A percentile compares a stretch with the other conserved stretches of the same genome.
phyloP scores from a whole-genome alignment of 164 flowering plant species.

The Berberis vulgaris region DNA sequence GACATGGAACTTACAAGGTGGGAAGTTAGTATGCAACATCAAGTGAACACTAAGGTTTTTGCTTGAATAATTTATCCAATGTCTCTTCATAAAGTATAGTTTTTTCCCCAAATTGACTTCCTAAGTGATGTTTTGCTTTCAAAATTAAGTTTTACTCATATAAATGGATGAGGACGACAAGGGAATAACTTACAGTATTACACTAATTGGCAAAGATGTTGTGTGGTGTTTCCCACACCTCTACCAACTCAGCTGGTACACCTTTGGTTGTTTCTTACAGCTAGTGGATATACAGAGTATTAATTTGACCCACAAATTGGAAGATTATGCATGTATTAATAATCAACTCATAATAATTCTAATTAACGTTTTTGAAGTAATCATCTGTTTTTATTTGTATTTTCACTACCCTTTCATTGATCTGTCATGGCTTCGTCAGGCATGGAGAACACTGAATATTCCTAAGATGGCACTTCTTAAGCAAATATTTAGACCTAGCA shows the following conservation, averaged over 20 bases:
- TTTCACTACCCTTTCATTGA: not conserved
- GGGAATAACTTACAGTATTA: too few species aligned
- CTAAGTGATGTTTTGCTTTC: too few species aligned
- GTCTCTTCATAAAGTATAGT: too few species aligned
- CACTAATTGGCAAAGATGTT: not conserved
- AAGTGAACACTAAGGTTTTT: too few species aligned
- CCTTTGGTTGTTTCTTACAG: too few species aligned
- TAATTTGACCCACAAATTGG: constrained; percentile 67
- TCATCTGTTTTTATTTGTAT: not conserved
- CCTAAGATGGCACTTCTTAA: constrained; percentile 86
- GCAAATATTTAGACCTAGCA: constrained; percentile 72
- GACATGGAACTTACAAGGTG: constrained; percentile 88
- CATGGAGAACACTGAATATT: constrained; percentile 94
- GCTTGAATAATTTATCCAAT: too few species aligned
- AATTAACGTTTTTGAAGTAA: too few species aligned
- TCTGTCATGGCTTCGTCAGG: constrained; percentile 37
- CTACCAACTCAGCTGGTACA: too few species aligned
- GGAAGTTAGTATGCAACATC: constrained; percentile 41
- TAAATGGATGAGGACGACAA: too few species aligned
- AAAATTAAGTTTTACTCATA: too few species aligned
- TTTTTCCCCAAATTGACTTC: too few species aligned
- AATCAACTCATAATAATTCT: not conserved
- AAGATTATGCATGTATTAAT: constrained; percentile 66
- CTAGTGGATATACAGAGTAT: constrained; percentile 91
- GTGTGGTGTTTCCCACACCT: too few species aligned